phyloP scores from a whole-genome alignment of 2,329 filamentous ascomycete genomes.

The Monosporascus sp. region DNA sequence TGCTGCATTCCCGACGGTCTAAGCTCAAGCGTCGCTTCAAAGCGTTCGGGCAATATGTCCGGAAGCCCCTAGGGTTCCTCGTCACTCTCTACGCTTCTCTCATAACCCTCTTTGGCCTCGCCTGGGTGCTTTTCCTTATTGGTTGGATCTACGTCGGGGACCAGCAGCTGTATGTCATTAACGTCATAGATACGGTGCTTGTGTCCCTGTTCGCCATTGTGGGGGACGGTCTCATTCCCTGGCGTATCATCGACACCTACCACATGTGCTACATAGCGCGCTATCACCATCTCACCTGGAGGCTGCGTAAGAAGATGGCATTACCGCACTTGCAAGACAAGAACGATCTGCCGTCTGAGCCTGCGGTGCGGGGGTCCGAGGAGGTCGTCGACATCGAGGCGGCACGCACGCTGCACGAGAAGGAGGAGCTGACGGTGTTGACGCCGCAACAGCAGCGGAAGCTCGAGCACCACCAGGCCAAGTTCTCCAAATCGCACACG shows the following conservation, averaged over 20 bases:
- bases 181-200: slow-evolving; percentile 66
- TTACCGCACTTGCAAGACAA: slow-evolving; percentile 61
- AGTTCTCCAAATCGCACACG: slow-evolving; percentile 76
- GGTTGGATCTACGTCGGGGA: slow-evolving; percentile 82
- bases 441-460: slow-evolving; percentile 60
- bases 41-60: slow-evolving; percentile 76
- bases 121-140: slow-evolving; percentile 89
- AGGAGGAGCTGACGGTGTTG: slow-evolving; percentile 56
- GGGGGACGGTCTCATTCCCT: slow-evolving; percentile 67
- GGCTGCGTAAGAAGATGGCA: slow-evolving; percentile 54
- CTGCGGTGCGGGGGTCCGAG: slow-evolving; percentile 34
- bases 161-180: slow-evolving; percentile 62
- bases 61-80: slow-evolving; percentile 71
- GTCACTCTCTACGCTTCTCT: slow-evolving; percentile 79
- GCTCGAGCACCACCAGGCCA: slow-evolving; percentile 71
- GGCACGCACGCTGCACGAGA: slow-evolving; percentile 32
- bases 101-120: slow-evolving; percentile 78
- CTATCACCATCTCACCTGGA: slow-evolving; percentile 62
- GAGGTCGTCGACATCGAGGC: slow-evolving; percentile 37
- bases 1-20: slow-evolving; percentile 75
- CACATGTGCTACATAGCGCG: slow-evolving; percentile 80
- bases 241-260: slow-evolving; percentile 76
- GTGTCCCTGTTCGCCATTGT: slow-evolving; percentile 67
- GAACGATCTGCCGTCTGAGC: slow-evolving; percentile 57
- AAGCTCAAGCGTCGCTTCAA: slow-evolving; percentile 75